These are phyloP conservation scores for Globisporangium paroecandrum DNA, from an alignment of 352 stramenopile species.

Conservation along the genomic window DNA sequence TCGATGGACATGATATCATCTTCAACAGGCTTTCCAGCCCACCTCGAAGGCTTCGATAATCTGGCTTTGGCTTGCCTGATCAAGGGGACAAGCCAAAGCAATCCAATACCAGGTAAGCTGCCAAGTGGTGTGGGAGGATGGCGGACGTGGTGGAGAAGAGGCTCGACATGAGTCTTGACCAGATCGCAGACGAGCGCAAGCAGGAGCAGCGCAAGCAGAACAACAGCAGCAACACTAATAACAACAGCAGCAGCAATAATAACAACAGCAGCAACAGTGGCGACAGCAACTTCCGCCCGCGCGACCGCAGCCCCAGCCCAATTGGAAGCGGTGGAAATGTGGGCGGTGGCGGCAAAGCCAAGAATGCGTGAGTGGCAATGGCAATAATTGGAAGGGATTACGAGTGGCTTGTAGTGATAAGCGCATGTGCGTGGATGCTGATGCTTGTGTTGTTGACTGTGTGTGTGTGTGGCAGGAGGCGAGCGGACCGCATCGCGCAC, in stretches of 20 bases:
- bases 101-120: background rate
- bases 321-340: background rate
- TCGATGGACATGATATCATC: background rate
- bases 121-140: background rate
- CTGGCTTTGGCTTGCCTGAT: background rate
- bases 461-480: slow-evolving; percentile 40
- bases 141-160: slow-evolving; percentile 60
- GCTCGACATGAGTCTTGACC: slow-evolving; percentile 66
- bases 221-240: background rate
- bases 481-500: slow-evolving; percentile 56
- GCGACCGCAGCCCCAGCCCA: slow-evolving; percentile 7
- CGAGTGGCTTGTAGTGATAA: background rate
- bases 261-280: background rate
- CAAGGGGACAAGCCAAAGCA: background rate
- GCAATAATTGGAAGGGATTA: background rate
- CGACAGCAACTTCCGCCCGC: slow-evolving; percentile 9
- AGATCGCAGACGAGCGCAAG: slow-evolving; percentile 60
- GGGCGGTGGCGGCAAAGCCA: slow-evolving; percentile 36
- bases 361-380: slow-evolving; percentile 44
- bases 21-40: background rate
- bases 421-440: background rate
- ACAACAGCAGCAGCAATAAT: background rate
- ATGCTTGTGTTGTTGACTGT: background rate
- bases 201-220: slow-evolving; percentile 14
- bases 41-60: background rate